Percentiles rank a stretch among this genome's conserved stretches.
These are phyloP conservation scores for Avena insularis DNA, from an alignment of 176 grass and related monocot species.

Conservation along the genomic window DNA sequence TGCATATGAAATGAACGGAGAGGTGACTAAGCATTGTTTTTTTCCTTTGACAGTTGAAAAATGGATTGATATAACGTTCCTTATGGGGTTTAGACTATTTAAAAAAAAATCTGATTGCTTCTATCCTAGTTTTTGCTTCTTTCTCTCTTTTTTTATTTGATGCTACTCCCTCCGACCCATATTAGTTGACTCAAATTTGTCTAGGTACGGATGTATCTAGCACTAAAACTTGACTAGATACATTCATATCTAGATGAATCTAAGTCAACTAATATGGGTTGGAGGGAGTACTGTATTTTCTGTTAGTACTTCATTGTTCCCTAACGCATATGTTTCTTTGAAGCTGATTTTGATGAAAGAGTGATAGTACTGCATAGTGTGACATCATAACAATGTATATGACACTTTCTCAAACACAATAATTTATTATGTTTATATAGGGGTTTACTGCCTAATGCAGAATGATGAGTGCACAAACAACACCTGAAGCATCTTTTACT, in stretches of 20 bases:
- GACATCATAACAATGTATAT: constrained; percentile 6
- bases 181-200: too few relatives aligned
- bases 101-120: neutral
- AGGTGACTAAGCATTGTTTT: constrained; percentile 54
- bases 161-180: too few relatives aligned
- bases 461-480: neutral
- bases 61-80: neutral
- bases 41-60: constrained; percentile 20
- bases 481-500: constrained; percentile 19
- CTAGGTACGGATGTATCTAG: too few relatives aligned
- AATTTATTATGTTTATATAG: neutral
- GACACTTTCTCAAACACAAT: neutral
- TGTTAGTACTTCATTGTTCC: neutral
- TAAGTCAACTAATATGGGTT: too few relatives aligned
- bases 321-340: constrained; percentile 16
- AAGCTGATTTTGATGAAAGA: constrained; percentile 14
- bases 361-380: neutral
- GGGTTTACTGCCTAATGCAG: constrained; percentile 22
- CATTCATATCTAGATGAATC: too few relatives aligned
- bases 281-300: too few relatives aligned
- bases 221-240: too few relatives aligned
- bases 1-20: constrained; percentile 99
- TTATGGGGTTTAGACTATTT: constrained; percentile 22
- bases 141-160: neutral
- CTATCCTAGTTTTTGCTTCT: neutral